Base-by-base conservation (phyloP, 441 rosid species). In the Melastoma candidum region DNA sequence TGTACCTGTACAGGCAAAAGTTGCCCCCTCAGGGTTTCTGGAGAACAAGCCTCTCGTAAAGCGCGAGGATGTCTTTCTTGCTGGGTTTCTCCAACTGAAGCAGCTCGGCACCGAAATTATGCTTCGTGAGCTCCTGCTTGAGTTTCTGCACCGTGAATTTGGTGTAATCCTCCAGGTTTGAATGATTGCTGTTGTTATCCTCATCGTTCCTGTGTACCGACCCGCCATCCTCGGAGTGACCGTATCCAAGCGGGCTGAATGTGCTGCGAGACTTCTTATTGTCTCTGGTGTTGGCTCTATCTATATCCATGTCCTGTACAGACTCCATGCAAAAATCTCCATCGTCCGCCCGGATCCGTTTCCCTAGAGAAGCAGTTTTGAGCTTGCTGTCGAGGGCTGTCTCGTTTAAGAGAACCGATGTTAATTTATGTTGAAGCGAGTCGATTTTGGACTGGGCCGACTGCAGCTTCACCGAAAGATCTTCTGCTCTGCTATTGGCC, bases 81-180 rank as follows among this genome's bases (percentile, higher is more conserved):
- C 68, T 81, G n/a, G 84, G 85, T 64, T 74, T 89, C 61, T 74
- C 85, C 65, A 85, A 53, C 65, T 81, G 83, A 48, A 90, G 87
- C 44, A 94, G 70, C 72, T 87, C 83, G 0, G 78, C 94, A 2
- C 92, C 99, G 5, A 78, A 87, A 56, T 85, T 83, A 51, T 82
- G 83, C 68, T 77, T 94, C 0, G 95, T 90, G 50, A 94, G 85
- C 29, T 94, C 99, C 65, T 82, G 89, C 82, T 74, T 94, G 3
- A 94, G 92, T 64, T 72, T 85, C 68, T 71, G 84, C 43, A 87
- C 68, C 0, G 95, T 87, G 57, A 85, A 83, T 77, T 85, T 94
- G 7, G 73, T 79, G 70, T 87, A 85, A 59, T 94, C 96, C 52
- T 73, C 92, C 66, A 72, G 85, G 24, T 68, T 77, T 4, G 69